Evolutionary conservation across 2,329 filamentous ascomycete genomes (phyloP).

Genomic region (Cladosporium colombiae): DNA sequence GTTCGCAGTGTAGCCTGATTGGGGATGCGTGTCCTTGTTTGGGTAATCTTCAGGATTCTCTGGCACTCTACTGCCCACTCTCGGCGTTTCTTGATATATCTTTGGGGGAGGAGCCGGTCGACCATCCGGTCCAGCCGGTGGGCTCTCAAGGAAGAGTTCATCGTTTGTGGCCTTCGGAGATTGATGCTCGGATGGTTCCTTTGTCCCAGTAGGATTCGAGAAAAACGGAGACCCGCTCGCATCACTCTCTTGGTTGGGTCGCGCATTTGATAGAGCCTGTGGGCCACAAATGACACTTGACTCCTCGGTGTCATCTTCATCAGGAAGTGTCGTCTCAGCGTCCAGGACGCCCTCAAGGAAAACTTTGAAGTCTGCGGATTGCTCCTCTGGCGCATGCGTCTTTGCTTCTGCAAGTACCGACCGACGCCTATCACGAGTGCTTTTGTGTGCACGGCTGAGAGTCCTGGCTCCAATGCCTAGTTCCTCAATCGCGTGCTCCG

Average conservation of each 20-base stretch:
- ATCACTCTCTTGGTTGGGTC: background rate
- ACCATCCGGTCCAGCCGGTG: background rate
- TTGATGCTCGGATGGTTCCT: background rate
- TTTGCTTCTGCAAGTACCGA: background rate
- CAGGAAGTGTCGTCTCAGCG: background rate
- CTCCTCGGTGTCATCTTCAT: background rate
- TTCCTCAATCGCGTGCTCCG: conserved; percentile 20
- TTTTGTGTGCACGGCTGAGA: conserved; percentile 23
- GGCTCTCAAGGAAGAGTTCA: background rate
- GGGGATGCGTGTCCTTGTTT: background rate
- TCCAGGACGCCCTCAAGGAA: background rate
- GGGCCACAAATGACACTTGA: background rate
- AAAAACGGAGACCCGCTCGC: background rate
- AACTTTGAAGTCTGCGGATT: background rate
- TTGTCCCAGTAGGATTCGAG: background rate
- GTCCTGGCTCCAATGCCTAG: conserved; percentile 21
- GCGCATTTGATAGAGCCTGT: background rate
- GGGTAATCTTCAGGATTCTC: background rate
- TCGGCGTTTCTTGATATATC: background rate
- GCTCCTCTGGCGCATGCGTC: background rate
- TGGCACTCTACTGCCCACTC: background rate
- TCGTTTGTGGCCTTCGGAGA: background rate
- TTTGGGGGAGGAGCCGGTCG: background rate
- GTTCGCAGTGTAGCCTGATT: background rate
- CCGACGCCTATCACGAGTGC: conserved; percentile 16